Evolutionary conservation across 371 early-diverging fungal genomes (phyloP).

Genomic region (Nosema muscidifuracis): DNA sequence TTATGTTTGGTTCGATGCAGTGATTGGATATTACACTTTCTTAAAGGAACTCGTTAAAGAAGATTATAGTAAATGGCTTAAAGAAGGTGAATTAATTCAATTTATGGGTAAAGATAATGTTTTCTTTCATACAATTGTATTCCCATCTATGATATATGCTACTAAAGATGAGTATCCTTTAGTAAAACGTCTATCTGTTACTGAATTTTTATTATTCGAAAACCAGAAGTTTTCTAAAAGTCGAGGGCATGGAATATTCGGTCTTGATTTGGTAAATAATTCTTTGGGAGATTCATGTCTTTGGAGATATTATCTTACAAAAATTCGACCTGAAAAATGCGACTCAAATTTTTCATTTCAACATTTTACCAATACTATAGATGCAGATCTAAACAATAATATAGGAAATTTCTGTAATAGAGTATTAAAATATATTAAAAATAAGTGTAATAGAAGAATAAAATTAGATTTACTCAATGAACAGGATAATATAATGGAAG

Average conservation of each 20-base stretch:
- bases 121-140: conserved; percentile 96
- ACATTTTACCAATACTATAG: conserved; percentile 83
- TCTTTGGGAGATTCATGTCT: conserved; percentile 81
- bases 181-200: conserved; percentile 81
- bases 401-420: conserved; percentile 97
- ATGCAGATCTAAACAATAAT: conserved; percentile 86
- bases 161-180: conserved; percentile 72
- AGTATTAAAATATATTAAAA: conserved; percentile 77
- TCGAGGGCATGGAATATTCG: conserved; percentile 92
- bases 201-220: conserved; percentile 97
- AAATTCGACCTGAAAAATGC: conserved; percentile 84
- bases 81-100: conserved; percentile 83
- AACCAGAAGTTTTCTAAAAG: conserved; percentile 93
- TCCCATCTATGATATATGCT: conserved; percentile 82
- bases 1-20: conserved; percentile 99
- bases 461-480: conserved; percentile 60
- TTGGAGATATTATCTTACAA: conserved; percentile 94
- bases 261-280: conserved; percentile 76
- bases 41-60: conserved; percentile 26
- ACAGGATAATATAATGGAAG: conserved; percentile 67
- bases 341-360: conserved; percentile 89
- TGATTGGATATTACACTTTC: conserved; percentile 71
- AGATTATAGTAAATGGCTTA: conserved; percentile 81
- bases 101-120: conserved; percentile 99
- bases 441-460: conserved; percentile 68